Conservation (phyloP, 331 rosid species). For the Erythrophleum ivorense region DNA sequence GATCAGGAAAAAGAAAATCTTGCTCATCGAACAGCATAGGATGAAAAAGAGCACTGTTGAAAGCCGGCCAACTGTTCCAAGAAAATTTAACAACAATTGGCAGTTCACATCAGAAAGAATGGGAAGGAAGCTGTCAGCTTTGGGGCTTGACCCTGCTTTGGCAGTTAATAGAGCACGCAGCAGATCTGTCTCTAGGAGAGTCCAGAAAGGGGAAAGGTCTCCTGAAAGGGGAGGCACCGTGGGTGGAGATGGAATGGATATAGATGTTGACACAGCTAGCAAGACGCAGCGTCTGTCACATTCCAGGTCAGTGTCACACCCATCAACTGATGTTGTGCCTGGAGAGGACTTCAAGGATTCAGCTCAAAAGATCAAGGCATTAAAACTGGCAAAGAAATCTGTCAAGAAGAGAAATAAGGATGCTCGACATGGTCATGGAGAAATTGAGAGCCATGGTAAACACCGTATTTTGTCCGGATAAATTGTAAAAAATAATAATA, state of each 20-base stretch:
- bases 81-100: conserved; percentile 74
- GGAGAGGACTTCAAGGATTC: conserved; percentile 90
- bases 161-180: conserved; percentile 80
- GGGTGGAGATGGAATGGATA: conserved; percentile 61
- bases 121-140: conserved; percentile 78
- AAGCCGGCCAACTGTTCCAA: conserved; percentile 77
- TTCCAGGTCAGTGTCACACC: conserved; percentile 64
- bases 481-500: too few species aligned
- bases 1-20: conserved; percentile 72
- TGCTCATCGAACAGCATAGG: conserved; percentile 77
- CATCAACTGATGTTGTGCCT: conserved; percentile 72
- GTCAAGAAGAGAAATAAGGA: conserved; percentile 76
- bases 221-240: conserved; percentile 44
- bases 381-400: conserved; percentile 67
- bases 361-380: conserved; percentile 72
- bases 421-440: conserved; percentile 73
- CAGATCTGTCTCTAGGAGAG: conserved; percentile 61
- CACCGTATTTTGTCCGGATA: too few species aligned
- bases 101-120: conserved; percentile 73
- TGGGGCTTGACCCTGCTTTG: conserved; percentile 75
- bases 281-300: conserved; percentile 70
- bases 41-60: conserved; percentile 90
- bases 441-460: conserved; percentile 97
- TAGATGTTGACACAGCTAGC: conserved; percentile 68
- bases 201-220: conserved; percentile 84